These are phyloP conservation scores for Imleria badia DNA, from an alignment of 768 basidiomycete species.

Conservation along the genomic window DNA sequence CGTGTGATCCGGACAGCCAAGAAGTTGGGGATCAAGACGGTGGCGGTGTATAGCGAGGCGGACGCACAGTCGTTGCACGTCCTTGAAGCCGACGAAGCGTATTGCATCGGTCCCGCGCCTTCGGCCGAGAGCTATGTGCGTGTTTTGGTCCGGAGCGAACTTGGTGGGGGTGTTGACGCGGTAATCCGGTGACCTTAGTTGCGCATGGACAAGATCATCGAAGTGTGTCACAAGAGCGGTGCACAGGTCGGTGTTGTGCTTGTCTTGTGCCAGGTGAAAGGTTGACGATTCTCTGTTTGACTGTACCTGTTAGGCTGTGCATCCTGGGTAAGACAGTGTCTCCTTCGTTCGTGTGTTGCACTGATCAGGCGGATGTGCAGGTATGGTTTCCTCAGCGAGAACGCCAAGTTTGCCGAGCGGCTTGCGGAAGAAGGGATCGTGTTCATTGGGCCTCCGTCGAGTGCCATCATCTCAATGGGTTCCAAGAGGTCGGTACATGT, in stretches of 20 bases:
- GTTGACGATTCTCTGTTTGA: not conserved
- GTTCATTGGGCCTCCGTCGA: slow-evolving; percentile 88
- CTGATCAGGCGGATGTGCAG: slow-evolving; percentile 34
- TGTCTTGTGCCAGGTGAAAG: not conserved
- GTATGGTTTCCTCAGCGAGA: slow-evolving; percentile 92
- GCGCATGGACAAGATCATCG: slow-evolving; percentile 84
- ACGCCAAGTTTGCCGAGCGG: slow-evolving; percentile 73
- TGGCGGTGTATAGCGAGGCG: slow-evolving; percentile 89
- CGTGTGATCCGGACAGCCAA: slow-evolving; percentile 89
- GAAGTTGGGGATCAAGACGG: slow-evolving; percentile 86
- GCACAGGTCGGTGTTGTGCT: slow-evolving; percentile 62
- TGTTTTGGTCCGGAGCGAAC: slow-evolving; percentile 8
- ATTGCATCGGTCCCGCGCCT: slow-evolving; percentile 89
- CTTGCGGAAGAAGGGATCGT: slow-evolving; percentile 79
- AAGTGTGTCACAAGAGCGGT: slow-evolving; percentile 75
- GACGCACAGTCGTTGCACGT: slow-evolving; percentile 84
- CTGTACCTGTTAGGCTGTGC: slow-evolving; percentile 69
- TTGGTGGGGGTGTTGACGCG: not conserved
- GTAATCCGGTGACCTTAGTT: slow-evolving; percentile 47
- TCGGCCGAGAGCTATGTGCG: slow-evolving; percentile 88
- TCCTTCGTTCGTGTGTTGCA: not conserved
- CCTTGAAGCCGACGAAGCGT: slow-evolving; percentile 84
- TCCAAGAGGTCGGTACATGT: slow-evolving; percentile 71
- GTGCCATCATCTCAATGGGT: slow-evolving; percentile 91
- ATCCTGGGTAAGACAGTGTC: slow-evolving; percentile 67